phyloP scores from a whole-genome alignment of 345 rosid genomes.

The Eucalyptus shirleyi region DNA sequence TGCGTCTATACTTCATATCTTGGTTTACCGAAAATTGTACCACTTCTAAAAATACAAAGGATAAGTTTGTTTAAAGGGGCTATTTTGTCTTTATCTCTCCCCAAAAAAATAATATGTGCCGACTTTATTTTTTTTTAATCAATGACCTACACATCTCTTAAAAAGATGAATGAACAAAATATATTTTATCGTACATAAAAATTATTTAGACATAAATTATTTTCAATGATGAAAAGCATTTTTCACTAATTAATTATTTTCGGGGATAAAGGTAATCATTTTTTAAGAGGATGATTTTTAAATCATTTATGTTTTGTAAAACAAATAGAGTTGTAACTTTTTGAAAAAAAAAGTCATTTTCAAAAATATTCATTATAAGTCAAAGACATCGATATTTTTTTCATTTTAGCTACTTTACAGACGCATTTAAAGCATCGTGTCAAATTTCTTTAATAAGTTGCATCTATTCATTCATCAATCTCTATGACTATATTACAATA shows the following conservation, averaged over 20 bases:
- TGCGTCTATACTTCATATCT: too few relatives aligned
- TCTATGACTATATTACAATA: background rate
- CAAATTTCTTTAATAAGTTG: background rate
- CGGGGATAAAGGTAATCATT: rapidly evolving
- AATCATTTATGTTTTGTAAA: too few relatives aligned
- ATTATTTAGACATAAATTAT: background rate
- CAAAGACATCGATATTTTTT: too few relatives aligned
- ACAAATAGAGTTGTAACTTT: rapidly evolving
- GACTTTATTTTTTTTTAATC: background rate
- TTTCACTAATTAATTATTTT: rapidly evolving
- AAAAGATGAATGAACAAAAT: too few relatives aligned
- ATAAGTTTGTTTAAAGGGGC: background rate
- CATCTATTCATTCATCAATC: too few relatives aligned
- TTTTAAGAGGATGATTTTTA: background rate
- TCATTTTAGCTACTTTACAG: too few relatives aligned
- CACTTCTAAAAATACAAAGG: too few relatives aligned
- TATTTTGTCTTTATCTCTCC: background rate
- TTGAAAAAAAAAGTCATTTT: too few relatives aligned
- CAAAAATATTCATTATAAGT: too few relatives aligned
- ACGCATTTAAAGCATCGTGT: background rate
- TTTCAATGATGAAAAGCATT: background rate
- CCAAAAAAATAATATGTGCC: too few relatives aligned
- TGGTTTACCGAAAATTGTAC: too few relatives aligned
- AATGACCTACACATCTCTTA: background rate
- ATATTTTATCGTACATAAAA: too few relatives aligned